Conservation (phyloP, 495 filamentous ascomycete genomes). For the Cladorrhinum samala region DNA sequence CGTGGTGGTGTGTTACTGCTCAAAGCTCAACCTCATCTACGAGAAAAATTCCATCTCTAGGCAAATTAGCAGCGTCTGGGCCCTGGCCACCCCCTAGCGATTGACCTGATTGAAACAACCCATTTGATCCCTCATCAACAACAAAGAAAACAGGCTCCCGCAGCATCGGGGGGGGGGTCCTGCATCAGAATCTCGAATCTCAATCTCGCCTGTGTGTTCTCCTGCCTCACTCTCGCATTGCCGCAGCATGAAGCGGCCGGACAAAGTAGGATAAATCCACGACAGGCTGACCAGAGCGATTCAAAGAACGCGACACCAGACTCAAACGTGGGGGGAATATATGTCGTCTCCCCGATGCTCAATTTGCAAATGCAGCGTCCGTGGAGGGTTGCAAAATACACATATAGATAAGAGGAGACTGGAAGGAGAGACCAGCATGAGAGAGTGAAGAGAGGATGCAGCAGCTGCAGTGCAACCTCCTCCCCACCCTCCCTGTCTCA, state of each 20-base stretch:
- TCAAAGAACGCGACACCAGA: slow-evolving; percentile 1
- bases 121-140: too few relatives aligned
- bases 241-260: slow-evolving; percentile 3
- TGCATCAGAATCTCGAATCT: neutral
- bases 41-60: neutral
- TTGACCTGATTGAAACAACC: too few relatives aligned
- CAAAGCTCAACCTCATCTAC: neutral
- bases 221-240: neutral
- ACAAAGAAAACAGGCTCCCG: too few relatives aligned
- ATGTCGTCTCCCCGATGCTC: neutral
- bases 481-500: neutral
- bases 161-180: neutral
- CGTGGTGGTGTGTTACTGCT: neutral
- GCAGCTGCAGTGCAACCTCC: neutral
- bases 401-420: neutral
- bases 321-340: slow-evolving; percentile 3
- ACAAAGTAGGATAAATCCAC: slow-evolving; percentile 1
- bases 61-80: neutral
- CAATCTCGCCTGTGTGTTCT: slow-evolving; percentile 1
- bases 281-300: neutral
- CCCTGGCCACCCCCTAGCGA: neutral
- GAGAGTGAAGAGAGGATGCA: too few relatives aligned
- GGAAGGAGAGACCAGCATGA: too few relatives aligned
- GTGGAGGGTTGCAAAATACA: neutral
- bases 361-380: neutral